Percentiles rank a stretch among this genome's conserved stretches.
phyloP scores from a whole-genome alignment of 2,329 filamentous ascomycete species.

The Corinectria fuckeliana region DNA sequence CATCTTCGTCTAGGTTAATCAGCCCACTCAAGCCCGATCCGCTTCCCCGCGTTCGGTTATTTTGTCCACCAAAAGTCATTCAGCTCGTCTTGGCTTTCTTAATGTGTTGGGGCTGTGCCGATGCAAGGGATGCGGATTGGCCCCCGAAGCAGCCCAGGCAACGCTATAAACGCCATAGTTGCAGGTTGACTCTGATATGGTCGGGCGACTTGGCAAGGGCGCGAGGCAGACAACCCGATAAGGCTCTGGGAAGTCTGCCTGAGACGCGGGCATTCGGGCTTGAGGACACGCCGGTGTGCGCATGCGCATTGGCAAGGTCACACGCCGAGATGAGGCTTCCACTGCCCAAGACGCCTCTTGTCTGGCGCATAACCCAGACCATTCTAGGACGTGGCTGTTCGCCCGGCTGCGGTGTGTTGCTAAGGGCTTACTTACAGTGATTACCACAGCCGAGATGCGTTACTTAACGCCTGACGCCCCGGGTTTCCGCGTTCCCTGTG shows the following conservation, averaged over 20 bases:
- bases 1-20: slow-evolving; percentile 1
- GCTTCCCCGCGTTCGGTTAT: slow-evolving; percentile 17
- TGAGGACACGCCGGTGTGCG: slow-evolving; percentile 2
- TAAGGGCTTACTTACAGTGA: not conserved
- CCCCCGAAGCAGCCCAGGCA: slow-evolving; percentile 8
- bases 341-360: not conserved
- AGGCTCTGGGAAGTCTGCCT: slow-evolving; percentile 8
- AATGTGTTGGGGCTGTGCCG: slow-evolving; percentile 29
- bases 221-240: slow-evolving; percentile 32
- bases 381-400: slow-evolving; percentile 21
- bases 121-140: slow-evolving; percentile 30
- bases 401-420: slow-evolving; percentile 32
- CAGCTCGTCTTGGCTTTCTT: slow-evolving; percentile 31
- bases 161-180: slow-evolving; percentile 27
- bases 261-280: not conserved
- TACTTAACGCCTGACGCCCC: slow-evolving; percentile 36
- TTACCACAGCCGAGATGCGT: slow-evolving; percentile 19
- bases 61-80: slow-evolving; percentile 14
- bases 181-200: slow-evolving; percentile 8
- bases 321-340: slow-evolving; percentile 27
- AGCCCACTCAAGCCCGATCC: not conserved
- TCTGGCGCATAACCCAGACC: slow-evolving; percentile 6
- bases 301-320: slow-evolving; percentile 13
- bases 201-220: slow-evolving; percentile 13
- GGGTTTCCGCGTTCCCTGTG: slow-evolving; percentile 1